phyloP scores from a whole-genome alignment of 2,329 filamentous ascomycete species.

The Aspergillus tamarii region DNA sequence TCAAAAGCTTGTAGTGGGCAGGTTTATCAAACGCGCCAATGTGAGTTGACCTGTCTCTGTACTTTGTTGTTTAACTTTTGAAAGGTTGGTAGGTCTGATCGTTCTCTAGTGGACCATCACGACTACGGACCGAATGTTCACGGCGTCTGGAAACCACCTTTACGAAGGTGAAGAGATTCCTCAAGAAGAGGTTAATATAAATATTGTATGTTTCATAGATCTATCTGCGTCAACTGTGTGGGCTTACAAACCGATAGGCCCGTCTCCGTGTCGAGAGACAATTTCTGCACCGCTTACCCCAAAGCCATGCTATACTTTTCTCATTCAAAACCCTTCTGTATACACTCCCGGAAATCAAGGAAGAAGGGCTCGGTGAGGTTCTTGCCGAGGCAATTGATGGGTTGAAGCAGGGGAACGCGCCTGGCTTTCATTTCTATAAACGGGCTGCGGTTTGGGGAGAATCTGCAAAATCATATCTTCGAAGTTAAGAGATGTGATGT shows the following conservation, averaged over 20 bases:
- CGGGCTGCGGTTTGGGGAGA: not conserved
- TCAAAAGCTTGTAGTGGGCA: constrained; percentile 25
- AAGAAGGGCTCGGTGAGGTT: constrained; percentile 19
- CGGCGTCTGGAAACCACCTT: constrained; percentile 21
- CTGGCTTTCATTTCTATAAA: not conserved
- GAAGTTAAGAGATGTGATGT: not conserved
- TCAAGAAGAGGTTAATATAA: not conserved
- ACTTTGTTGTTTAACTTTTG: no score
- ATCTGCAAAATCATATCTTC: not conserved
- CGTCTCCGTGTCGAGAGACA: constrained; percentile 8
- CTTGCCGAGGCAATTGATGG: constrained; percentile 26
- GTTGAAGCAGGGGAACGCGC: constrained; percentile 22
- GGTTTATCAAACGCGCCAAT: constrained; percentile 25
- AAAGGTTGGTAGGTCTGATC: not conserved
- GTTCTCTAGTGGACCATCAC: constrained; percentile 10
- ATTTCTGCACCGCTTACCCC: constrained; percentile 23
- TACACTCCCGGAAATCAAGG: constrained; percentile 22
- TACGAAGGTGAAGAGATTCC: constrained; percentile 20
- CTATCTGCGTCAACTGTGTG: not conserved
- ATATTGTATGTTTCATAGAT: not conserved
- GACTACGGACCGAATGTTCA: constrained; percentile 17
- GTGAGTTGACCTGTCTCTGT: constrained; percentile 8
- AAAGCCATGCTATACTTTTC: constrained; percentile 20
- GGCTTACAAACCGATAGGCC: constrained; percentile 12
- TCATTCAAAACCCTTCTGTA: constrained; percentile 29